phyloP scores from a whole-genome alignment of 192 early-diverging fungal species.

The Phycomyces blakesleeanus region DNA sequence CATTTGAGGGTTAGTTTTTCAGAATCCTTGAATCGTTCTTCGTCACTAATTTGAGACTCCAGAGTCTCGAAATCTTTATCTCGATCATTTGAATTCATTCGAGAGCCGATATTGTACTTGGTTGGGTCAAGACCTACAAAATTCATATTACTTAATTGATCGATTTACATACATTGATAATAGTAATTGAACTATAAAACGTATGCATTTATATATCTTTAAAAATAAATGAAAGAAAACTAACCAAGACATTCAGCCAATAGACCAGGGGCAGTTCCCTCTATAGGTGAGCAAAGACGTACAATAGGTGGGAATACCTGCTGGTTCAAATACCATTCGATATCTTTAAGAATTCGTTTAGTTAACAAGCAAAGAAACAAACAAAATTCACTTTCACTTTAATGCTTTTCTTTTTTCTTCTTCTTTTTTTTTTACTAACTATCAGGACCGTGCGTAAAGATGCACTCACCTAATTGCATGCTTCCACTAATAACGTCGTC shows the following conservation, averaged over 20 bases:
- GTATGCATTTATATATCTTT: too few relatives aligned
- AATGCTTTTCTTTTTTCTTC: not conserved
- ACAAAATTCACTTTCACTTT: too few relatives aligned
- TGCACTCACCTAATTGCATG: constrained; percentile 45
- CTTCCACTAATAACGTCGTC: constrained; percentile 69
- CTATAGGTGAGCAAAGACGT: constrained; percentile 80
- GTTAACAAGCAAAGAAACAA: too few relatives aligned
- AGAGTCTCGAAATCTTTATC: constrained; percentile 65
- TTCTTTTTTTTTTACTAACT: not conserved
- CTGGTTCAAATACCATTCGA: constrained; percentile 90
- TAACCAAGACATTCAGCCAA: constrained; percentile 86
- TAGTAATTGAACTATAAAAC: too few relatives aligned
- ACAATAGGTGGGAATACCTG: constrained; percentile 88
- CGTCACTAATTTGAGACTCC: constrained; percentile 68
- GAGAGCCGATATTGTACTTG: constrained; percentile 47
- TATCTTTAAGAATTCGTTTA: too few relatives aligned
- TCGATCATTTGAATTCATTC: constrained; percentile 17
- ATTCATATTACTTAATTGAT: not conserved
- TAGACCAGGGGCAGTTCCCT: constrained; percentile 72
- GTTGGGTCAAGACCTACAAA: constrained; percentile 62
- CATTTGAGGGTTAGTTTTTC: constrained; percentile 66
- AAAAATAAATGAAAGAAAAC: too few relatives aligned
- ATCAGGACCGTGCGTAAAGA: not conserved
- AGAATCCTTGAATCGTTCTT: constrained; percentile 72
- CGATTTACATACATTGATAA: not conserved